A percentile compares a stretch with the other conserved stretches of the same genome.
Evolutionary conservation across 805 yeast species (phyloP).

Genomic region (Teunomyces atbi): DNA sequence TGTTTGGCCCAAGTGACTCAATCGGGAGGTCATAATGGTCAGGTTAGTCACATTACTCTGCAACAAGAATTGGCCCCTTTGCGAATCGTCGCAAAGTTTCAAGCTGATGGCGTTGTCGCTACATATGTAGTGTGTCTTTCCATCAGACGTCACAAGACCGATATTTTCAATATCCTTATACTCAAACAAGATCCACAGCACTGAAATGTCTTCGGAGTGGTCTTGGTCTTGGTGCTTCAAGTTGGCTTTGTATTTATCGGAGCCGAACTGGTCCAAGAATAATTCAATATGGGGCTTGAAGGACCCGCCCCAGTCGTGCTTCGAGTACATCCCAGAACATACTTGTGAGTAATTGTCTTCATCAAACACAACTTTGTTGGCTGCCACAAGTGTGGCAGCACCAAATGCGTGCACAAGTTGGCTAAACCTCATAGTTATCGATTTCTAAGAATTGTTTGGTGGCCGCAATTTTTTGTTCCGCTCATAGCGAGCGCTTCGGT

Average conservation of each 20-base stretch:
- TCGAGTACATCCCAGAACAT: conserved; percentile 89
- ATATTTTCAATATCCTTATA: conserved; percentile 70
- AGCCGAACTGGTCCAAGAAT: conserved; percentile 25
- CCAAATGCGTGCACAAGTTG: neutral
- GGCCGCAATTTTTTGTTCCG: neutral
- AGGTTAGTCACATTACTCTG: conserved; percentile 45
- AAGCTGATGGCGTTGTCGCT: conserved; percentile 62
- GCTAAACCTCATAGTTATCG: neutral
- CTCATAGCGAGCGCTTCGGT: neutral
- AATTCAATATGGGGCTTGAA: conserved; percentile 51
- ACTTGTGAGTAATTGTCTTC: conserved; percentile 52
- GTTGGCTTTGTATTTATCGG: conserved; percentile 26
- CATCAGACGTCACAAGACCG: conserved; percentile 53
- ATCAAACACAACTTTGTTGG: conserved; percentile 50
- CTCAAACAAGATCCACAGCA: conserved; percentile 78
- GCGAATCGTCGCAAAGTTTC: conserved; percentile 48
- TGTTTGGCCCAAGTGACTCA: conserved; percentile 58
- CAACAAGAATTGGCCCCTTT: conserved; percentile 65
- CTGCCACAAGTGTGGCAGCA: conserved; percentile 16
- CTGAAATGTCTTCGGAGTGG: conserved; percentile 36
- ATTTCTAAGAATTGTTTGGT: neutral
- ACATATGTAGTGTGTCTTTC: conserved; percentile 63
- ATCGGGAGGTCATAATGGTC: conserved; percentile 54
- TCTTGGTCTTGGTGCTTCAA: conserved; percentile 19
- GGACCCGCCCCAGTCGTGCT: conserved; percentile 83